A percentile compares a stretch with the other conserved stretches of the same genome.
phyloP scores from a whole-genome alignment of 164 flowering plant genomes.

The Protea cynaroides region DNA sequence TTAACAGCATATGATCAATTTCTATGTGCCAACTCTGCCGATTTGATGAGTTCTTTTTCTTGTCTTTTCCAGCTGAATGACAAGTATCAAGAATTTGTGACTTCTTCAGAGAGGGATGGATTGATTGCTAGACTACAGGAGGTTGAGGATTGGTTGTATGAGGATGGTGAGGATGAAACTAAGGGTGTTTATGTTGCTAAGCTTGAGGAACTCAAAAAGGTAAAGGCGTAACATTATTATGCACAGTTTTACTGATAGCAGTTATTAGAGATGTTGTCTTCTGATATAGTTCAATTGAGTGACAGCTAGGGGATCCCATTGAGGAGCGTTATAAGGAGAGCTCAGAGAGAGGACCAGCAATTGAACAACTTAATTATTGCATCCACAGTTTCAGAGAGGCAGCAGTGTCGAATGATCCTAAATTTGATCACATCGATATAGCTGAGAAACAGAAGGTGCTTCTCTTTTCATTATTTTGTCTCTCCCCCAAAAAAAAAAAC shows the following conservation, averaged over 20 bases:
- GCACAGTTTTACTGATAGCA: background rate
- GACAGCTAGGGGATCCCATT: constrained; percentile 93
- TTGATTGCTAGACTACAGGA: constrained; percentile 68
- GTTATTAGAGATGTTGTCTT: background rate
- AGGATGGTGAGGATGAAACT: constrained; percentile 98
- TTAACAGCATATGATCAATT: background rate
- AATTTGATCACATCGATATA: constrained; percentile 87
- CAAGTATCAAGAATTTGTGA: constrained; percentile 74
- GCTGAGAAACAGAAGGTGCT: constrained; percentile 86
- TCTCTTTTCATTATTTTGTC: background rate
- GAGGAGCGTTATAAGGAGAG: constrained; percentile 78
- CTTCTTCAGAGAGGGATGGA: constrained; percentile 53
- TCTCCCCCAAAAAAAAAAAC: no score
- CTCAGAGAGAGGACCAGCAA: constrained; percentile 60
- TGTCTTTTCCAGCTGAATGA: constrained; percentile 56
- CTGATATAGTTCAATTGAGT: background rate
- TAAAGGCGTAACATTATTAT: constrained; percentile 4
- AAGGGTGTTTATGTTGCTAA: constrained; percentile 95
- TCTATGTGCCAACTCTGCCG: background rate
- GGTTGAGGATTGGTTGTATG: constrained; percentile 93
- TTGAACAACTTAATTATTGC: constrained; percentile 69
- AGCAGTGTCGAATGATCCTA: constrained; percentile 71
- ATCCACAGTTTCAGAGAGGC: constrained; percentile 90
- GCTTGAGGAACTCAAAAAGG: constrained; percentile 98
- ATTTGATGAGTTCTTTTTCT: background rate